These are phyloP conservation scores for Penicillium daleae DNA, from an alignment of 495 filamentous ascomycete species.

Conservation along the genomic window DNA sequence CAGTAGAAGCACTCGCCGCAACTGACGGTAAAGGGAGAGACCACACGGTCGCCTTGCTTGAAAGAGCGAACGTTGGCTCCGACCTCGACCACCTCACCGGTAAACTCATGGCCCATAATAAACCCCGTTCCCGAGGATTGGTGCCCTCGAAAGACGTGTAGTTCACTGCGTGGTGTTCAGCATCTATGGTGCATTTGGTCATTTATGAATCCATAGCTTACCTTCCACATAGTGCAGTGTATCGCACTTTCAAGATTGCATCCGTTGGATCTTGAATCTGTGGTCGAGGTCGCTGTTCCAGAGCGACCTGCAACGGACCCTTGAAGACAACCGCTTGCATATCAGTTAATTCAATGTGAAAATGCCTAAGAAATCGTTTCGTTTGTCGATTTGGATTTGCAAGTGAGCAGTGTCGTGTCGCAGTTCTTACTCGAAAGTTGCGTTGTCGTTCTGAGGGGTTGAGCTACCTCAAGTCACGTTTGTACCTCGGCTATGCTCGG, in stretches of 20 bases:
- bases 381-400: not conserved
- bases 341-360: no score
- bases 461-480: not conserved
- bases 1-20: conserved; percentile 88
- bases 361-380: not conserved
- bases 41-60: conserved; percentile 57
- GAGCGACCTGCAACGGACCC: conserved; percentile 37
- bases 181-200: not conserved
- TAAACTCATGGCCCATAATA: conserved; percentile 58
- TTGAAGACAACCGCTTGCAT: conserved; percentile 47
- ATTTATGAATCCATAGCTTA: conserved; percentile 39
- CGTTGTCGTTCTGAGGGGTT: conserved; percentile 12
- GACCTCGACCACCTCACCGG: conserved; percentile 27
- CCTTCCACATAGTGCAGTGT: conserved; percentile 88
- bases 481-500: conserved; percentile 19
- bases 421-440: not conserved
- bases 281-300: conserved; percentile 51
- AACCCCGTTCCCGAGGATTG: conserved; percentile 59
- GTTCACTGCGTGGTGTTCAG: conserved; percentile 20
- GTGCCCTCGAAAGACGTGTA: conserved; percentile 37
- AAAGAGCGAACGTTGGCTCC: conserved; percentile 51
- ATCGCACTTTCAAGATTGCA: conserved; percentile 79
- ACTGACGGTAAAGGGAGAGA: conserved; percentile 66
- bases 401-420: not conserved
- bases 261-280: conserved; percentile 70